These are phyloP conservation scores for Diaporthe australafricana DNA, from an alignment of 2,329 filamentous ascomycete species.

Conservation along the genomic window DNA sequence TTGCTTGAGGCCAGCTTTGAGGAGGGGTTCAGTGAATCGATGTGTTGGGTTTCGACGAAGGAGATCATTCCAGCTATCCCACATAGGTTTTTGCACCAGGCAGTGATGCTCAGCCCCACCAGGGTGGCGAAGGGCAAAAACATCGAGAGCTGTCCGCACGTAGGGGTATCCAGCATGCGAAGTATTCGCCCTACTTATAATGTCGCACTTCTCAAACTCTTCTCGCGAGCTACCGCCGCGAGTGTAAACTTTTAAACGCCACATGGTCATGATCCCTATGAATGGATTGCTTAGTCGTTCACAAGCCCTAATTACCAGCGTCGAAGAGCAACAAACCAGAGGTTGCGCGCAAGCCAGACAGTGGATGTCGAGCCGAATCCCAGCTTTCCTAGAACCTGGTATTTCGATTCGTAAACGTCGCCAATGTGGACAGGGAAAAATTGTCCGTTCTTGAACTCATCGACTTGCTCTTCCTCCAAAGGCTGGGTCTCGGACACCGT, in stretches of 20 bases:
- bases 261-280: background rate
- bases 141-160: background rate
- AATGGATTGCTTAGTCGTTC: background rate
- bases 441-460: background rate
- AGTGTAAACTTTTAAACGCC: background rate
- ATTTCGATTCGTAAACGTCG: background rate
- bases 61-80: background rate
- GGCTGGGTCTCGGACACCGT: too few relatives aligned
- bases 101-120: background rate
- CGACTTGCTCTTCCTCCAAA: background rate
- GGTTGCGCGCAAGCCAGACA: background rate
- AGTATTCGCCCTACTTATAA: background rate
- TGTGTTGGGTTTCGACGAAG: background rate
- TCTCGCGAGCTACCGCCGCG: background rate
- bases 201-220: background rate
- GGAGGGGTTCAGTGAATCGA: background rate
- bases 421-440: background rate
- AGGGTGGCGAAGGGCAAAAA: background rate
- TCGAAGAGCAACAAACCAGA: background rate
- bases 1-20: background rate
- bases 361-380: background rate
- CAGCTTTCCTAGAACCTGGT: background rate
- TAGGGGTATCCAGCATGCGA: background rate
- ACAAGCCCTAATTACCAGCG: background rate
- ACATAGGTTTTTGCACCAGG: background rate